Evolutionary conservation across 2,329 filamentous ascomycete species (phyloP).

Genomic region (Massarina eburnea): DNA sequence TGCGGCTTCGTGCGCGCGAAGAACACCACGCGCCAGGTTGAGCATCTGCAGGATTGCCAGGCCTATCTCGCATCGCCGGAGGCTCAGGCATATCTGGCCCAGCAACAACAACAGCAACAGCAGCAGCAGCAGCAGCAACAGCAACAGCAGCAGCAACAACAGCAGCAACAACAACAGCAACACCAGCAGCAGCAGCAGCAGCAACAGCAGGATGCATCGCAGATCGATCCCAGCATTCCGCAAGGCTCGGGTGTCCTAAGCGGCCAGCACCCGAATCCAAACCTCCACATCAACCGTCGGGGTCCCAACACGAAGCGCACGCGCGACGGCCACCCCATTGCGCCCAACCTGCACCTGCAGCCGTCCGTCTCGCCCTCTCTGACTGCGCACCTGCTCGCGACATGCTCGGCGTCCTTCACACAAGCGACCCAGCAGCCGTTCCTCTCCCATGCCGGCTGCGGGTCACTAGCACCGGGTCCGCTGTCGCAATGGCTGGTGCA

Average conservation of each 20-base stretch:
- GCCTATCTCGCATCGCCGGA: conserved; percentile 49
- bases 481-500: conserved; percentile 71
- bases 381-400: conserved; percentile 59
- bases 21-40: conserved; percentile 55
- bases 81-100: conserved; percentile 40
- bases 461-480: conserved; percentile 57
- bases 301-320: conserved; percentile 45
- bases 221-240: conserved; percentile 16
- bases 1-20: conserved; percentile 54
- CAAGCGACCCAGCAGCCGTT: conserved; percentile 68
- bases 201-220: conserved; percentile 2
- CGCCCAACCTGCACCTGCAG: conserved; percentile 27
- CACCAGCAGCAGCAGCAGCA: conserved; percentile 1
- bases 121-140: neutral
- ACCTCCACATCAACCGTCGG: conserved; percentile 49
- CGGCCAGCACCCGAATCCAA: conserved; percentile 52
- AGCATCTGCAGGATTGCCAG: conserved; percentile 51
- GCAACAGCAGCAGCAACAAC: neutral
- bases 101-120: conserved; percentile 11
- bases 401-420: conserved; percentile 50
- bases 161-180: conserved; percentile 11
- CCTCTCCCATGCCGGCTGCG: conserved; percentile 64
- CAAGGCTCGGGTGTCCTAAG: conserved; percentile 42
- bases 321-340: conserved; percentile 41
- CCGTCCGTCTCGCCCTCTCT: conserved; percentile 49